Conservation (phyloP, 2,329 filamentous ascomycete genomes). For the Incumbomyces lentus region DNA sequence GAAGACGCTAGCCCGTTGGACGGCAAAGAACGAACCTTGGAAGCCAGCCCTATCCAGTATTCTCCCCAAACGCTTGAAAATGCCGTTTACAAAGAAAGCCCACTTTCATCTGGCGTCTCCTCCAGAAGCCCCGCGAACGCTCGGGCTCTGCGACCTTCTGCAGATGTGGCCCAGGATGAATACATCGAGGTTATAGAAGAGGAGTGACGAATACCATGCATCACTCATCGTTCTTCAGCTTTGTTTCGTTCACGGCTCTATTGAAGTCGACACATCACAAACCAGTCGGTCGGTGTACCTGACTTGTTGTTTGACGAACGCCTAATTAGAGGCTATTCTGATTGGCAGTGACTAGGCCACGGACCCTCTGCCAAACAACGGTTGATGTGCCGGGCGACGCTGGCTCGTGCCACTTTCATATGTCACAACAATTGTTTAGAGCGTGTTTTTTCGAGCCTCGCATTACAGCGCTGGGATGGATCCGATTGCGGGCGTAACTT, state of each 20-base stretch:
- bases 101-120: not conserved
- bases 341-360: too few relatives aligned
- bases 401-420: too few relatives aligned
- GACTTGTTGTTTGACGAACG: too few relatives aligned
- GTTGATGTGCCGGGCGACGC: too few relatives aligned
- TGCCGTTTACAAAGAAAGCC: too few relatives aligned
- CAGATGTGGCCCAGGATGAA: not conserved
- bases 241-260: not conserved
- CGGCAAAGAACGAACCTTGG: conserved; percentile 6
- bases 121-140: not conserved
- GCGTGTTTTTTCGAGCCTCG: too few relatives aligned
- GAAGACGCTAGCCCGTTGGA: conserved; percentile 17
- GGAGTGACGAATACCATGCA: not conserved
- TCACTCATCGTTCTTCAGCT: not conserved
- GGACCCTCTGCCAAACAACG: too few relatives aligned
- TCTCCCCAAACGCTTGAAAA: not conserved
- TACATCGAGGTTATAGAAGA: conserved; percentile 2
- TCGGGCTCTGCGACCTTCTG: not conserved
- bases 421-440: too few relatives aligned
- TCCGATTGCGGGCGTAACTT: too few relatives aligned
- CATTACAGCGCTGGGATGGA: too few relatives aligned
- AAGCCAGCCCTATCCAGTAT: not conserved
- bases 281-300: too few relatives aligned
- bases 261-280: not conserved
- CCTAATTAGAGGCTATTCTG: too few relatives aligned